Evolutionary conservation across 2,329 filamentous ascomycete species (phyloP).

Genomic region (Cytospora chrysosperma): DNA sequence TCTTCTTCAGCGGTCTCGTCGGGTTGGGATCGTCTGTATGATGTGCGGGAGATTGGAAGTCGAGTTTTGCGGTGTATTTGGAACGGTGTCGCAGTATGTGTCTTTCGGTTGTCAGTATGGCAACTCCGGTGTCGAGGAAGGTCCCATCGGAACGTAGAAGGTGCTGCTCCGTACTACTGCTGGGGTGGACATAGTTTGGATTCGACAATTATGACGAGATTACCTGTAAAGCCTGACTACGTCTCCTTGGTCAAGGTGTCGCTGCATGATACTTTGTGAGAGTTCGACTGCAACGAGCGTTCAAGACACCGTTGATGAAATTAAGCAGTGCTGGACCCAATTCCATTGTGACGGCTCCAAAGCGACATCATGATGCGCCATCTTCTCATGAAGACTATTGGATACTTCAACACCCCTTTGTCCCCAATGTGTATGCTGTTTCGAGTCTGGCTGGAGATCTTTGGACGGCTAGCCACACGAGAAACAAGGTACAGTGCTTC

Average conservation of each 20-base stretch:
- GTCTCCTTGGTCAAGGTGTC: not conserved
- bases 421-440: too few species aligned
- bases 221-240: not conserved
- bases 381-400: too few species aligned
- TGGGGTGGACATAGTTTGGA: not conserved
- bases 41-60: too few species aligned
- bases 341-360: not conserved
- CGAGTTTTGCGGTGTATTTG: not conserved
- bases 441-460: not conserved
- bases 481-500: too few species aligned
- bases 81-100: not conserved
- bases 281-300: not conserved
- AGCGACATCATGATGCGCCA: not conserved
- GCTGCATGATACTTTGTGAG: too few species aligned
- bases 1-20: not conserved
- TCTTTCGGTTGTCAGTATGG: not conserved
- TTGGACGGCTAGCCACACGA: too few species aligned
- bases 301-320: not conserved
- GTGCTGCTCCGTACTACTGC: not conserved
- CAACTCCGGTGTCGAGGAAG: not conserved
- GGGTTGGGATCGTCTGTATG: too few species aligned
- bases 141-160: not conserved
- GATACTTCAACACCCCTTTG: too few species aligned
- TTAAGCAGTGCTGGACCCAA: not conserved
- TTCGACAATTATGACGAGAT: too few species aligned